phyloP scores from a whole-genome alignment of 2,329 filamentous ascomycete species.

The Zymoseptoria brevis region DNA sequence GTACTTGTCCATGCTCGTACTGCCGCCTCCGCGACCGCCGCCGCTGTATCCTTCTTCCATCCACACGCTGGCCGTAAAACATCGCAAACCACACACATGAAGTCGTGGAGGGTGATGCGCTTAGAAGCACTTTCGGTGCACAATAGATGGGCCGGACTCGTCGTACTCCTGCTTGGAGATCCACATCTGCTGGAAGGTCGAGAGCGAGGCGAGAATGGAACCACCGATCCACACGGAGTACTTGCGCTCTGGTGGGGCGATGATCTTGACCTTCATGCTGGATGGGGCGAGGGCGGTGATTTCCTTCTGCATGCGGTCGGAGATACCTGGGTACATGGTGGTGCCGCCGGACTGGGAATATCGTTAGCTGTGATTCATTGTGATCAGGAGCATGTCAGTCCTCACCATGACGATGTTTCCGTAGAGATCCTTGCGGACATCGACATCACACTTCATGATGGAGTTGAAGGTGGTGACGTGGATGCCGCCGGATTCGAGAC shows the following conservation, averaged over 20 bases:
- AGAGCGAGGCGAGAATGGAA: constrained; percentile 98
- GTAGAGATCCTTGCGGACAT: constrained; percentile 99
- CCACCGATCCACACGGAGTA: constrained; percentile 99
- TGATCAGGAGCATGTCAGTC: constrained; percentile 18
- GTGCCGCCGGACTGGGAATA: constrained; percentile 86
- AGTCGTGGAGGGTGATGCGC: constrained; percentile 27
- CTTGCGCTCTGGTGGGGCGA: constrained; percentile 99
- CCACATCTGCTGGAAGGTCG: constrained; percentile 99
- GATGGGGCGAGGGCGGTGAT: constrained; percentile 98
- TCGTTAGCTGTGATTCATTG: constrained; percentile 28
- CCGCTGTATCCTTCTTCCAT: not conserved
- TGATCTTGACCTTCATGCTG: constrained; percentile 99
- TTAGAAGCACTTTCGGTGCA: constrained; percentile 99
- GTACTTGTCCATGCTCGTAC: not conserved
- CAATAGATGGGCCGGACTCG: constrained; percentile 98
- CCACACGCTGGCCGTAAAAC: not conserved
- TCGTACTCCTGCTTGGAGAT: constrained; percentile 99
- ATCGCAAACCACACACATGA: not conserved
- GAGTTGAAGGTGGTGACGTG: constrained; percentile 99
- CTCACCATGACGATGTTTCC: constrained; percentile 99
- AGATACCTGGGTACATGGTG: constrained; percentile 99
- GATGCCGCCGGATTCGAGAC: constrained; percentile 97
- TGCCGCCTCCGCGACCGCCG: constrained; percentile 1
- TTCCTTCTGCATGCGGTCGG: constrained; percentile 99
- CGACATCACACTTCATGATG: constrained; percentile 99